Base-by-base conservation (phyloP, 1,284 basidiomycete genomes). In the Volvariella volvacea region DNA sequence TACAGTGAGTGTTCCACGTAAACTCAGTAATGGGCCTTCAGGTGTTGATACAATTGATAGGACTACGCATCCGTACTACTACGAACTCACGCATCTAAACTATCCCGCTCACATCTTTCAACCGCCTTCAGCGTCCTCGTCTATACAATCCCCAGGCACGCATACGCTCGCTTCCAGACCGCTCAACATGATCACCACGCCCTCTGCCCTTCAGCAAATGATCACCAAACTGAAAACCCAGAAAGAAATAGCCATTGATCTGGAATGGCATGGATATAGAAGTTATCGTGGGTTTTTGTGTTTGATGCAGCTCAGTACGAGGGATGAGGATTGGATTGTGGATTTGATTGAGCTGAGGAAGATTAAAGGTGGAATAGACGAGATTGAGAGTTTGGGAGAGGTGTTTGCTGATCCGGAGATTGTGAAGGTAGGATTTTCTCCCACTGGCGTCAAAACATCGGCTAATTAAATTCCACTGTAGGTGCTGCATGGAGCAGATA, bases 401-500 rank as follows among this genome's bases (percentile, higher is more conserved):
- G 78, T 93, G 3, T 86, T 98, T 52, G 84, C 90, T 1, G 74
- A 97, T 61, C 88, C 92, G 0, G 66, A 67, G 7, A 83, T 96
- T 48, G 77, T 95, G 53, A 97, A 98, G 73, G 90, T 86, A 48
- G 19, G 70, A n/a, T n/a, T n/a, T n/a, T n/a, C n/a, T n/a, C n/a
- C n/a, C n/a, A n/a, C n/a, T n/a, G n/a, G n/a, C n/a, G n/a, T n/a
- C n/a, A n/a, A n/a, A n/a, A n/a, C n/a, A n/a, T n/a, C n/a, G n/a
- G n/a, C n/a, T n/a, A n/a, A n/a, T n/a, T n/a, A n/a, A n/a, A 28
- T 28, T 28, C 12, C 12, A 6, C 12, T 28, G 16, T 16, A 90
- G 88, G 83, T 94, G 2, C 81, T 97, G 50, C 95, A 99, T 61
- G 95, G 96, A 14, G 92, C 95, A 1, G 89, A 94, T 41, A 91